Percentiles rank a stretch among this genome's conserved stretches.
Evolutionary conservation across 208 protist genomes (phyloP).

Genomic region (Wallacemonas sp.): DNA sequence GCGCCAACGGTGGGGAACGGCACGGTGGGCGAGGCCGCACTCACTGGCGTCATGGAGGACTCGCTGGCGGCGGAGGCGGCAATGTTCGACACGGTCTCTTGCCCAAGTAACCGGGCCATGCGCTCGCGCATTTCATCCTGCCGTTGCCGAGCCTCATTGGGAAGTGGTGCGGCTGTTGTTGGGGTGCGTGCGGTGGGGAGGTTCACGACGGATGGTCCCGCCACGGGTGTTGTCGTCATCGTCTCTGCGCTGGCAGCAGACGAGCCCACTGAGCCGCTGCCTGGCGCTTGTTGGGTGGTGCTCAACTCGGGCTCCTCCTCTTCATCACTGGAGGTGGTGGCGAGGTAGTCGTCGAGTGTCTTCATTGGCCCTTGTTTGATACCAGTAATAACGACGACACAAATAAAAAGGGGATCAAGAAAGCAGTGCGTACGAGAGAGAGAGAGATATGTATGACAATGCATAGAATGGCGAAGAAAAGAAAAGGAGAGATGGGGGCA

Average conservation of each 20-base stretch:
- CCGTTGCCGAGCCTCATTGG: conserved; percentile 8
- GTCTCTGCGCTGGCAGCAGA: not conserved
- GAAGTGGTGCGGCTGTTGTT: not conserved
- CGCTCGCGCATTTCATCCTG: conserved; percentile 62
- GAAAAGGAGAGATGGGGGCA: conserved; percentile 9
- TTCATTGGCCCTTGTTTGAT: too few species aligned
- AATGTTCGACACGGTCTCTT: conserved; percentile 30
- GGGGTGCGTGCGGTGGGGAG: not conserved
- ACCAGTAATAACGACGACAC: too few species aligned
- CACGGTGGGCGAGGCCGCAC: not conserved
- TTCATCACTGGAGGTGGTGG: conserved; percentile 32
- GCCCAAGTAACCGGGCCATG: conserved; percentile 55
- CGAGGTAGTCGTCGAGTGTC: conserved; percentile 69
- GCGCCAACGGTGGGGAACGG: not conserved
- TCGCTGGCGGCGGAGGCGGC: conserved; percentile 13
- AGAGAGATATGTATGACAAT: conserved; percentile 4
- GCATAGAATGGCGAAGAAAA: not conserved
- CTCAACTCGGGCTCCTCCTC: not conserved
- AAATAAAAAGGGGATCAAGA: conserved; percentile 6
- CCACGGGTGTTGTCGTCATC: not conserved
- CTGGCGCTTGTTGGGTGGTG: not conserved
- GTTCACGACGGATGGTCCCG: not conserved
- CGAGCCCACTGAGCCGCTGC: not conserved
- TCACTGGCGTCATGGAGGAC: conserved; percentile 15
- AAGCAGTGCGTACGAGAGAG: conserved; percentile 14